Conservation (phyloP, 306 rosid species). For the Prunus persica region Prunus_persica_NCBIv2 NC_034009.1:46417501-46418000, state of each 20-base stretch:
- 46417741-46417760: conserved; percentile 41
- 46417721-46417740: conserved; percentile 55
- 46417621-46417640: conserved; percentile 35
- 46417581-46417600: conserved; percentile 33
- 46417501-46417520: conserved; percentile 60
- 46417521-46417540: conserved; percentile 97
- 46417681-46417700: conserved; percentile 47
- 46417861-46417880: conserved; percentile 82
- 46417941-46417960: conserved; percentile 78
- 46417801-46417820: conserved; percentile 28
- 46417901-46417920: conserved; percentile 85
- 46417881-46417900: conserved; percentile 87
- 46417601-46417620: conserved; percentile 29
- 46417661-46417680: conserved; percentile 39
- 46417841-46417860: conserved; percentile 64
- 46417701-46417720: conserved; percentile 38
- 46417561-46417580: conserved; percentile 39
- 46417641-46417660: conserved; percentile 26
- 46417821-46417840: conserved; percentile 55
- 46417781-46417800: conserved; percentile 21
- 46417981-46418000: conserved; percentile 71
- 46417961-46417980: conserved; percentile 81
- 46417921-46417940: conserved; percentile 72
- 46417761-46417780: conserved; percentile 30
- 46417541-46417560: conserved; percentile 44